These are phyloP conservation scores for Purpureocillium lavendulum DNA, from an alignment of 2,329 filamentous ascomycete genomes.

Conservation along the genomic window DNA sequence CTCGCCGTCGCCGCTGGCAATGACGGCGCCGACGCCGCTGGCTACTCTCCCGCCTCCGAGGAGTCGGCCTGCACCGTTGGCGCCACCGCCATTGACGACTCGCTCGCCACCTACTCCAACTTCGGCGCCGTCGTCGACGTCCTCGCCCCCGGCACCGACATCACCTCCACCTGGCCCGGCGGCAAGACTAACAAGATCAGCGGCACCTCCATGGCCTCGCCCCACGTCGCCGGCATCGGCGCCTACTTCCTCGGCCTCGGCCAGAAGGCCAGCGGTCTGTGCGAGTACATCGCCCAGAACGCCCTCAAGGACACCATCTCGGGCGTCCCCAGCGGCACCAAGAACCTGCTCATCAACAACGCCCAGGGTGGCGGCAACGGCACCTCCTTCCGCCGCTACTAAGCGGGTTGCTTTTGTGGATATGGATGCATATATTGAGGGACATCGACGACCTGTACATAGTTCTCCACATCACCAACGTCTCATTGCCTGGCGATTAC, in stretches of 20 bases:
- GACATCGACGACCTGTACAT: neutral
- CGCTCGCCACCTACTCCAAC: constrained; percentile 39
- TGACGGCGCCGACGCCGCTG: constrained; percentile 30
- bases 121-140: constrained; percentile 38
- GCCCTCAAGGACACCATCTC: constrained; percentile 31
- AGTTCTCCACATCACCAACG: neutral
- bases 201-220: constrained; percentile 33
- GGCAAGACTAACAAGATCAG: constrained; percentile 28
- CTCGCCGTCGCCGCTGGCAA: constrained; percentile 50
- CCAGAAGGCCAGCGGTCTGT: constrained; percentile 35
- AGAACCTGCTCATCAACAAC: constrained; percentile 50
- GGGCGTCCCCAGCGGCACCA: constrained; percentile 31
- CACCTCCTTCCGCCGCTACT: no score
- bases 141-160: constrained; percentile 36
- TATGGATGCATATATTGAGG: neutral
- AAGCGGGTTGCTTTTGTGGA: neutral
- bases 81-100: constrained; percentile 28
- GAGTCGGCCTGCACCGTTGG: constrained; percentile 40
- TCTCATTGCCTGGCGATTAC: neutral
- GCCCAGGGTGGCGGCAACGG: constrained; percentile 16
- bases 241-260: constrained; percentile 36
- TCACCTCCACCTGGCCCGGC: constrained; percentile 36
- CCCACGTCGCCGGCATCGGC: constrained; percentile 30
- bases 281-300: constrained; percentile 33
- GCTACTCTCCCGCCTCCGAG: constrained; percentile 36